Evolutionary conservation across 2,329 filamentous ascomycete species (phyloP), one percentile per base, ranked within the genome.

Genomic region (Apiospora kogelbergensis): DNA sequence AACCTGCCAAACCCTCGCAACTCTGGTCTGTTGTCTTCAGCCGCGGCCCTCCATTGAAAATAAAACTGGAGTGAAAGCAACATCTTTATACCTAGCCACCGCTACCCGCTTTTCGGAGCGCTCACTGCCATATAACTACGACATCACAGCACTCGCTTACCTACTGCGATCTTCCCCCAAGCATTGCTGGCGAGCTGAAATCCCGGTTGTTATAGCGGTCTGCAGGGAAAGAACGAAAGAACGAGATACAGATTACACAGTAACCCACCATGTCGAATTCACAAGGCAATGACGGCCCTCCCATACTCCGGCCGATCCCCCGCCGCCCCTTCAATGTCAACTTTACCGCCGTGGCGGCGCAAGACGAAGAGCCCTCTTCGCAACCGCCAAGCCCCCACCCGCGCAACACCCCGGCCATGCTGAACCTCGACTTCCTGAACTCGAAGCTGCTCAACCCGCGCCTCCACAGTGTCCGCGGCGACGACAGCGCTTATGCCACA

Each of bases 241-340:
- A 42, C 9, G 40, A 57, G 24, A 10, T n/a, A 46, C 24, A 22
- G 7, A 24, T 33, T 33, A 33, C 33, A 33, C 7, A 33, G 48
- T 30, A 42, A 10, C 15, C 37, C 6, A 30, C 63, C n/a, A 65
- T 65, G 63, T 65, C 63, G 11, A 44, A 42, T 13, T 20, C n/a
- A 24, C 37, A 65, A 41, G 63, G 44, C 57, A 78, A 83, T 68
- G 80, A 83, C 70, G 80, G 83, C 53, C 87, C 88, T 68, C 84
- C 84, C 45, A 81, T 94, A 72, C 77, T 92, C 72, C 90, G 90
- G 65, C 93, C 93, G 6, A 86, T 90, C 70, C 91, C 93, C 26
- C 89, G 91, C 70, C 89, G 93, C 60, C 86, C 91, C 20, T 95
- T 95, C 81, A 86, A 90, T 40, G 79, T 91, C 70, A 85, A 85